A percentile compares a stretch with the other conserved stretches of the same genome.
phyloP scores from a whole-genome alignment of 768 basidiomycete species.

The Hortiboletus campestris region DNA sequence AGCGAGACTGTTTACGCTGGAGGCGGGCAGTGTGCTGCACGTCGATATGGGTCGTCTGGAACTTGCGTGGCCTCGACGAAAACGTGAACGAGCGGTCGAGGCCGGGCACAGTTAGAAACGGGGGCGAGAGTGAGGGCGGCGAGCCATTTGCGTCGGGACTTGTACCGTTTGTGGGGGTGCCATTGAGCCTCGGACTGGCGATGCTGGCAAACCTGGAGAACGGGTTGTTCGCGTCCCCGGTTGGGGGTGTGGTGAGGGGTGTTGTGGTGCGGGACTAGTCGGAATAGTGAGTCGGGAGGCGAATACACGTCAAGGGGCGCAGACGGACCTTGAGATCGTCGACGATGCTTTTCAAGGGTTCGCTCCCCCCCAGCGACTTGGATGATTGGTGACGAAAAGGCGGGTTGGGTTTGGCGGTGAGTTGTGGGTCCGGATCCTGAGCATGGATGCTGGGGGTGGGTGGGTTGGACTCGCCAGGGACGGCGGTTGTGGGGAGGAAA shows the following conservation, averaged over 20 bases:
- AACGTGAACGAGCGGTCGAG: constrained; percentile 30
- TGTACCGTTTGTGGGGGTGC: constrained; percentile 14
- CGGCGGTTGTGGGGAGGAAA: constrained; percentile 74
- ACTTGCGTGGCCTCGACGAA: constrained; percentile 38
- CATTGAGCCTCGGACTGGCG: constrained; percentile 24
- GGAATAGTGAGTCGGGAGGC: not conserved
- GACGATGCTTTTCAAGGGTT: constrained; percentile 66
- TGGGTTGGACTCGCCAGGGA: constrained; percentile 52
- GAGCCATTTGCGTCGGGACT: not conserved
- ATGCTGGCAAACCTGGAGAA: constrained; percentile 50
- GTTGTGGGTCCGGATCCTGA: constrained; percentile 4
- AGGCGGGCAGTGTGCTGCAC: constrained; percentile 37
- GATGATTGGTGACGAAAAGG: constrained; percentile 20
- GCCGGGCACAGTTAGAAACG: constrained; percentile 2
- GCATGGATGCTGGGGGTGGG: constrained; percentile 45
- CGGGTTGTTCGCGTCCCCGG: constrained; percentile 57
- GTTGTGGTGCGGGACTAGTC: constrained; percentile 39
- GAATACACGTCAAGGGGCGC: constrained; percentile 2
- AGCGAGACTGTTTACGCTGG: constrained; percentile 53
- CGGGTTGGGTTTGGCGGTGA: not conserved
- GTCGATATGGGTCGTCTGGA: constrained; percentile 49
- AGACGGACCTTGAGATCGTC: constrained; percentile 46
- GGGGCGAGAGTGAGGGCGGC: not conserved
- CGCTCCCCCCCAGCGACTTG: constrained; percentile 17
- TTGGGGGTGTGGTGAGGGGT: constrained; percentile 41